These are phyloP conservation scores for Flaveria robusta DNA, from an alignment of 129 eudicot species.

Conservation along the genomic window DNA sequence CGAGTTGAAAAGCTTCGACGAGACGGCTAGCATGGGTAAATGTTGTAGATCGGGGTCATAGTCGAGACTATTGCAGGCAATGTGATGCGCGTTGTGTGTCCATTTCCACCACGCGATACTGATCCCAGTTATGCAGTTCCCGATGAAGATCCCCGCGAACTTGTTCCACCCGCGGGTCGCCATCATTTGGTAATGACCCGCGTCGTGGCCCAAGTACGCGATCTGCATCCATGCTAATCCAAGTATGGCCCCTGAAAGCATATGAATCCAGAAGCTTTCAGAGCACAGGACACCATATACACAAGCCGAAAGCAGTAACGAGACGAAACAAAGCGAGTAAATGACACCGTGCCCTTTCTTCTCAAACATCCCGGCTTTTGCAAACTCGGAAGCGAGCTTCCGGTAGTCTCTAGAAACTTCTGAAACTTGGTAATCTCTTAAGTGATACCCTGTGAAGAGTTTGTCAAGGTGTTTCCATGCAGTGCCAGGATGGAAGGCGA, in stretches of 20 bases:
- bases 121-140: constrained; percentile 84
- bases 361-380: constrained; percentile 77
- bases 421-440: constrained; percentile 60
- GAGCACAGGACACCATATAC: constrained; percentile 58
- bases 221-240: constrained; percentile 87
- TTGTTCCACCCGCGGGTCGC: constrained; percentile 63
- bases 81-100: constrained; percentile 91
- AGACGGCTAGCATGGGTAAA: constrained; percentile 82
- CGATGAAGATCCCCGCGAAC: constrained; percentile 64
- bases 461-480: constrained; percentile 75
- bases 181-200: constrained; percentile 91
- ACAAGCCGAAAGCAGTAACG: constrained; percentile 48
- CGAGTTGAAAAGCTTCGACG: constrained; percentile 51
- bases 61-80: constrained; percentile 74
- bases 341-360: constrained; percentile 75
- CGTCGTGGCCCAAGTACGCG: constrained; percentile 87
- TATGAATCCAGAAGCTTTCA: constrained; percentile 49
- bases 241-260: constrained; percentile 62
- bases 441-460: constrained; percentile 69
- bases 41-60: constrained; percentile 94
- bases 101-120: constrained; percentile 98
- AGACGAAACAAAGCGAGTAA: constrained; percentile 53
- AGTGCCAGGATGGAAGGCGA: constrained; percentile 86
- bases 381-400: constrained; percentile 57
- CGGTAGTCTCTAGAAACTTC: constrained; percentile 85